Percentiles rank a stretch among this genome's conserved stretches.
Evolutionary conservation across 2,329 filamentous ascomycete genomes (phyloP).

Genomic region (Tolypocladium tundrense): DNA sequence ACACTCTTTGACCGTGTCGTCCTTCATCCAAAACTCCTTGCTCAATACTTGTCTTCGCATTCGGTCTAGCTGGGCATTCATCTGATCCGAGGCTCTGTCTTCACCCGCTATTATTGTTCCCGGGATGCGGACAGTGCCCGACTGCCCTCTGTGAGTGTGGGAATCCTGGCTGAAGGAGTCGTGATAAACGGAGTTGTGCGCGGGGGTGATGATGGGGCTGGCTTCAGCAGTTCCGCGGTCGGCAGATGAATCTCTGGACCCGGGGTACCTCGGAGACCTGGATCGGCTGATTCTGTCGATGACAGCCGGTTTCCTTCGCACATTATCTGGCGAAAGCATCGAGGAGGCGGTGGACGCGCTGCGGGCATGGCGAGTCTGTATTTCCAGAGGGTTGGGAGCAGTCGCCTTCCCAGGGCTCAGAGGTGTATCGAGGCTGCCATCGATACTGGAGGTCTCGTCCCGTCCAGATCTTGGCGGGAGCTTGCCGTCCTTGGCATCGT

Average conservation of each 20-base stretch:
- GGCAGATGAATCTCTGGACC: conserved; percentile 48
- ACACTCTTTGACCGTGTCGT: conserved; percentile 96
- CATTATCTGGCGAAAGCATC: conserved; percentile 25
- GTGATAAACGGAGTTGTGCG: conserved; percentile 47
- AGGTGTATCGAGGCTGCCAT: conserved; percentile 33
- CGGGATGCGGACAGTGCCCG: conserved; percentile 40
- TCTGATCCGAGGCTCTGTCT: conserved; percentile 46
- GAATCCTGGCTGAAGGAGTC: conserved; percentile 42
- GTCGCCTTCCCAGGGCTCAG: conserved; percentile 31
- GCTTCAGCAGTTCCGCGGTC: conserved; percentile 47
- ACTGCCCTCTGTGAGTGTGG: conserved; percentile 31
- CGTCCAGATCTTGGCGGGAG: conserved; percentile 22
- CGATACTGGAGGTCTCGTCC: conserved; percentile 34
- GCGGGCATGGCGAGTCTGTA: conserved; percentile 25
- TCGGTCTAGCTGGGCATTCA: conserved; percentile 53
- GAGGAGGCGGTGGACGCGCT: conserved; percentile 24
- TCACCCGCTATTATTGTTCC: conserved; percentile 42
- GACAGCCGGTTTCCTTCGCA: conserved; percentile 35
- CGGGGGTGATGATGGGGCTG: conserved; percentile 47
- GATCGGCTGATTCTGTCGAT: conserved; percentile 45
- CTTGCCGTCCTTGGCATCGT: conserved; percentile 27
- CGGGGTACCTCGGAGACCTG: conserved; percentile 28
- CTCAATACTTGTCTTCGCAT: conserved; percentile 82
- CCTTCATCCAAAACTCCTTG: conserved; percentile 98
- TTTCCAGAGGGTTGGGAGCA: conserved; percentile 17